Evolutionary conservation across 441 rosid species (phyloP).

Genomic region (Eutrema salsugineum): DNA sequence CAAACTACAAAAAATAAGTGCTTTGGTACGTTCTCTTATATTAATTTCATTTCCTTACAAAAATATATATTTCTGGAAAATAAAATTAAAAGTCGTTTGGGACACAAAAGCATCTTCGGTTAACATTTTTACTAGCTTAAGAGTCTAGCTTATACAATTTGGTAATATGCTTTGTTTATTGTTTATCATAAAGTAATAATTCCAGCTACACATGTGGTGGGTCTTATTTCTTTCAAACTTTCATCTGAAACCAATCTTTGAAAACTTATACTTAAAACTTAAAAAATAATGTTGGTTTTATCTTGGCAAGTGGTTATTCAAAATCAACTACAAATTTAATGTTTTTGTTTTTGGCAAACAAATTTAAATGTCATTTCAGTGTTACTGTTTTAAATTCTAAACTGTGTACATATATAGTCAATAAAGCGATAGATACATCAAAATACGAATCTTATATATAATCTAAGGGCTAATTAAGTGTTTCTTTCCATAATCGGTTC

Average conservation of each 20-base stretch:
- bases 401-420: slow-evolving; percentile 15
- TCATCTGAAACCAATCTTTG: not conserved
- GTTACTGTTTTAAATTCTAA: not conserved
- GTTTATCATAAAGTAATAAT: not conserved
- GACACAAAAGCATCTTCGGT: slow-evolving; percentile 38
- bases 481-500: not conserved
- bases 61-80: not conserved
- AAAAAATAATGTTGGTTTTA: not conserved
- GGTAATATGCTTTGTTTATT: not conserved
- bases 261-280: not conserved
- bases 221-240: not conserved
- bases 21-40: slow-evolving; percentile 24
- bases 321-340: not conserved
- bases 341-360: not conserved
- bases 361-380: not conserved
- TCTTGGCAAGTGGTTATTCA: not conserved
- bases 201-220: slow-evolving; percentile 33
- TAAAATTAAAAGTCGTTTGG: slow-evolving; percentile 1
- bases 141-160: not conserved
- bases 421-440: slow-evolving; percentile 12
- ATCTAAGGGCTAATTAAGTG: not conserved
- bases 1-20: slow-evolving; percentile 24
- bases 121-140: slow-evolving; percentile 30
- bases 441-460: slow-evolving; percentile 21
- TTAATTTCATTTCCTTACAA: not conserved